Evolutionary conservation across 345 rosid species (phyloP).

Genomic region (Sonneratia alba): DNA sequence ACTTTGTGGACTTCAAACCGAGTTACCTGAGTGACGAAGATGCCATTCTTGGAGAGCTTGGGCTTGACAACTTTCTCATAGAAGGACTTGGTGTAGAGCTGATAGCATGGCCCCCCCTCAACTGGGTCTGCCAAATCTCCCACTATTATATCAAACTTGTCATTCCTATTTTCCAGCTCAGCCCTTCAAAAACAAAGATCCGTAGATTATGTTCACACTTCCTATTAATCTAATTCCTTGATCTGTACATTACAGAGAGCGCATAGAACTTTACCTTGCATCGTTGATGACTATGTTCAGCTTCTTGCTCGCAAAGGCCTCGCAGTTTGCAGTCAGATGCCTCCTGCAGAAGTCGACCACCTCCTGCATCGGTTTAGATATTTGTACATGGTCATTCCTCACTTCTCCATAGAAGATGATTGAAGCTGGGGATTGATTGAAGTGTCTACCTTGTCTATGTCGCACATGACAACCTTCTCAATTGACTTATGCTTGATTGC

Average conservation of each 20-base stretch:
- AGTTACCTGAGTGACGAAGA: slow-evolving; percentile 81
- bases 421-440: neutral
- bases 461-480: slow-evolving; percentile 90
- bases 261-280: slow-evolving; percentile 51
- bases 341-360: slow-evolving; percentile 79
- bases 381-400: neutral
- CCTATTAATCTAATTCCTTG: neutral
- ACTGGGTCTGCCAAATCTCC: slow-evolving; percentile 97
- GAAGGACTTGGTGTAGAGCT: slow-evolving; percentile 91
- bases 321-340: slow-evolving; percentile 55
- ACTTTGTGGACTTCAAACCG: neutral
- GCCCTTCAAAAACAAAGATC: slow-evolving; percentile 31
- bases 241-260: neutral
- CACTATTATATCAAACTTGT: slow-evolving; percentile 74
- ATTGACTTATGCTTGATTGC: slow-evolving; percentile 58
- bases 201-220: neutral
- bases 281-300: slow-evolving; percentile 73
- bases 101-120: slow-evolving; percentile 96
- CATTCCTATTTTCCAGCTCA: slow-evolving; percentile 64
- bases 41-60: slow-evolving; percentile 63
- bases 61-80: slow-evolving; percentile 71
- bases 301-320: slow-evolving; percentile 69
- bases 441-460: slow-evolving; percentile 62
- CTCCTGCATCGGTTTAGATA: slow-evolving; percentile 40
- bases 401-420: neutral